A percentile compares a stretch with the other conserved stretches of the same genome.
These are phyloP conservation scores for Papilionanthe hybrid DNA, from an alignment of 116 monocot genomes.

Conservation along the genomic window DNA sequence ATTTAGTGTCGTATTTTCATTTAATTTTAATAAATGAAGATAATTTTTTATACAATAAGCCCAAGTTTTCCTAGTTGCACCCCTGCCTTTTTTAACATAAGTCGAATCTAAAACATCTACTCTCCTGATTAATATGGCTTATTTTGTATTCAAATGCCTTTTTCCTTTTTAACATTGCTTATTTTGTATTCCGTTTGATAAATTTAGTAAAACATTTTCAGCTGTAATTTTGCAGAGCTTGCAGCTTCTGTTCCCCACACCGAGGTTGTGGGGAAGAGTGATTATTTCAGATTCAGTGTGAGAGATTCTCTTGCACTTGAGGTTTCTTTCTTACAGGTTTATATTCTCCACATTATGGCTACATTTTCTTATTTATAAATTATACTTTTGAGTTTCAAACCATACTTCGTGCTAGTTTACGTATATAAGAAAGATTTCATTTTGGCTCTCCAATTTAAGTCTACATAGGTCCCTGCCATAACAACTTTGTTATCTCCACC, in stretches of 20 bases:
- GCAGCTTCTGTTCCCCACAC: slow-evolving; percentile 80
- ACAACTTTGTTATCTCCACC: background rate
- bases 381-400: background rate
- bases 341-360: background rate
- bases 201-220: background rate
- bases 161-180: background rate
- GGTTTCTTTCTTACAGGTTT: slow-evolving; percentile 92
- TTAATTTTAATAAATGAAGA: too few relatives aligned
- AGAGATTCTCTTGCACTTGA: slow-evolving; percentile 97
- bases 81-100: too few relatives aligned
- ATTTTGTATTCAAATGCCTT: background rate
- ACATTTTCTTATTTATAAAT: background rate
- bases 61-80: too few relatives aligned
- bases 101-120: too few relatives aligned
- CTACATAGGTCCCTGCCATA: background rate
- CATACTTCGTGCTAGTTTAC: background rate
- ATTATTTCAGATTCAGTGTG: slow-evolving; percentile 88
- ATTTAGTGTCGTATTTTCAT: too few relatives aligned
- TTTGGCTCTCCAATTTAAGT: background rate
- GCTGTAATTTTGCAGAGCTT: slow-evolving; percentile 52
- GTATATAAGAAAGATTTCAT: background rate
- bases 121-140: too few relatives aligned
- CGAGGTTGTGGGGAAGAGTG: slow-evolving; percentile 87
- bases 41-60: too few relatives aligned
- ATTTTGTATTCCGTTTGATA: background rate